Percentiles rank a stretch among this genome's conserved stretches.
Conservation (phyloP, 2,329 filamentous ascomycete species). For the Setomelanomma holmii region DNA sequence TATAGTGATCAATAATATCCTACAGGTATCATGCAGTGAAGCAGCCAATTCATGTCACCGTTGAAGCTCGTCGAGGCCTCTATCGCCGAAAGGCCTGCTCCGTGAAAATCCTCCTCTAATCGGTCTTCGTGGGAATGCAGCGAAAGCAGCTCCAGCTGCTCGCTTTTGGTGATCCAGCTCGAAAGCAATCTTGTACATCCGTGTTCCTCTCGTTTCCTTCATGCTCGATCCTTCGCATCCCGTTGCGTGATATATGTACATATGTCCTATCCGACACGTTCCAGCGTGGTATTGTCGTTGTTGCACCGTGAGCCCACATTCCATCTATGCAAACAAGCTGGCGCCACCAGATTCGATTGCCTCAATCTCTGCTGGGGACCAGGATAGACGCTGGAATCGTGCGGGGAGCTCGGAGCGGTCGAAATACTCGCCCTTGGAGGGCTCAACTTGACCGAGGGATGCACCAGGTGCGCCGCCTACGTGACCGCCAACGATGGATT, state of each 20-base stretch:
- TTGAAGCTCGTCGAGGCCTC: slow-evolving; percentile 11
- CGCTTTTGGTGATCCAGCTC: slow-evolving; percentile 23
- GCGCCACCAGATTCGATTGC: slow-evolving; percentile 94
- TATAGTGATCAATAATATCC: slow-evolving; percentile 14
- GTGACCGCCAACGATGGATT: slow-evolving; percentile 31
- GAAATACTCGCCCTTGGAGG: slow-evolving; percentile 79
- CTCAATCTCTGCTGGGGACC: slow-evolving; percentile 87
- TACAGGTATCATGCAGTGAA: slow-evolving; percentile 15
- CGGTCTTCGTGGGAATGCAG: slow-evolving; percentile 40
- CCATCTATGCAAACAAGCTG: slow-evolving; percentile 61
- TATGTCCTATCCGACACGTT: slow-evolving; percentile 18
- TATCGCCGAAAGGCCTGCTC: slow-evolving; percentile 12
- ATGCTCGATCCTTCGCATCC: slow-evolving; percentile 9
- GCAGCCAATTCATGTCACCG: slow-evolving; percentile 10
- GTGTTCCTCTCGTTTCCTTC: background rate
- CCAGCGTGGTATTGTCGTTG: slow-evolving; percentile 10
- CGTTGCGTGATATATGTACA: slow-evolving; percentile 31
- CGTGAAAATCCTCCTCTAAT: slow-evolving; percentile 18
- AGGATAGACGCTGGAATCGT: slow-evolving; percentile 78
- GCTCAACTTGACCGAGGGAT: slow-evolving; percentile 74
- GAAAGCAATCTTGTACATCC: slow-evolving; percentile 5
- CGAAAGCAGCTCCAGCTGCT: slow-evolving; percentile 25
- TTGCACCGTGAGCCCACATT: slow-evolving; percentile 16
- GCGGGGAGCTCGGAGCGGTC: slow-evolving; percentile 86
- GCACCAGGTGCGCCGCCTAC: slow-evolving; percentile 71